Percentiles rank a stretch among this genome's conserved stretches.
Evolutionary conservation across 495 filamentous ascomycete genomes (phyloP).

Genomic region (Annulohypoxylon moriforme): DNA sequence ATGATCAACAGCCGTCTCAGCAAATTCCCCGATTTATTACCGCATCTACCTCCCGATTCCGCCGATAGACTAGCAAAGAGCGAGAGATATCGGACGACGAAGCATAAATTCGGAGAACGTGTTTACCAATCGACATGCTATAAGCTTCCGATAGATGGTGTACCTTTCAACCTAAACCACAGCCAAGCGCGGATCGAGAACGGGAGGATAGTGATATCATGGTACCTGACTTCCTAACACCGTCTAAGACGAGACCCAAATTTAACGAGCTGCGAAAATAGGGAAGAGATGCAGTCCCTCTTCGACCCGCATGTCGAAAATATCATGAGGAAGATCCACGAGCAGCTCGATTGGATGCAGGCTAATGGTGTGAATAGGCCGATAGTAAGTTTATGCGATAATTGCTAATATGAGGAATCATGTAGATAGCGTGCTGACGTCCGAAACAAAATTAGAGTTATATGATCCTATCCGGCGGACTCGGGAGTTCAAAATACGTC

Average conservation of each 20-base stretch:
- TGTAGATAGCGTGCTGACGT: slow-evolving; percentile 1
- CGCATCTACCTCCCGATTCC: slow-evolving; percentile 46
- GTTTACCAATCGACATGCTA: slow-evolving; percentile 50
- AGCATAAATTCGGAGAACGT: slow-evolving; percentile 56
- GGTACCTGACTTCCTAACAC: slow-evolving; percentile 21
- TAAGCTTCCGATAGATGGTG: slow-evolving; percentile 47
- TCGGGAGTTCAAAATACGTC: slow-evolving; percentile 74
- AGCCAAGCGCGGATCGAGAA: slow-evolving; percentile 52
- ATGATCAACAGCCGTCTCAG: slow-evolving; percentile 47
- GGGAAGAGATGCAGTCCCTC: slow-evolving; percentile 60
- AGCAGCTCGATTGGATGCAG: slow-evolving; percentile 64
- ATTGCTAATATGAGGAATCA: background rate
- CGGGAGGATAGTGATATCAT: slow-evolving; percentile 51
- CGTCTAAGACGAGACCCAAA: background rate
- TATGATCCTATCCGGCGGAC: slow-evolving; percentile 71
- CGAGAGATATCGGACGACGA: slow-evolving; percentile 49
- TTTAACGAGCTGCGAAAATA: slow-evolving; percentile 35
- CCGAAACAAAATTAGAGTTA: slow-evolving; percentile 51
- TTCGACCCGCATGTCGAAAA: slow-evolving; percentile 68
- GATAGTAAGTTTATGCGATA: slow-evolving; percentile 54
- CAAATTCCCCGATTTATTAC: slow-evolving; percentile 37
- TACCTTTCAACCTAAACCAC: slow-evolving; percentile 54
- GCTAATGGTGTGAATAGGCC: slow-evolving; percentile 56
- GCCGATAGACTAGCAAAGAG: slow-evolving; percentile 46
- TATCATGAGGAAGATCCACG: slow-evolving; percentile 64